Evolutionary conservation across 2,329 filamentous ascomycete genomes (phyloP), one percentile per base, ranked within the genome.

Genomic region (Neofusicoccum umdonicola): DNA sequence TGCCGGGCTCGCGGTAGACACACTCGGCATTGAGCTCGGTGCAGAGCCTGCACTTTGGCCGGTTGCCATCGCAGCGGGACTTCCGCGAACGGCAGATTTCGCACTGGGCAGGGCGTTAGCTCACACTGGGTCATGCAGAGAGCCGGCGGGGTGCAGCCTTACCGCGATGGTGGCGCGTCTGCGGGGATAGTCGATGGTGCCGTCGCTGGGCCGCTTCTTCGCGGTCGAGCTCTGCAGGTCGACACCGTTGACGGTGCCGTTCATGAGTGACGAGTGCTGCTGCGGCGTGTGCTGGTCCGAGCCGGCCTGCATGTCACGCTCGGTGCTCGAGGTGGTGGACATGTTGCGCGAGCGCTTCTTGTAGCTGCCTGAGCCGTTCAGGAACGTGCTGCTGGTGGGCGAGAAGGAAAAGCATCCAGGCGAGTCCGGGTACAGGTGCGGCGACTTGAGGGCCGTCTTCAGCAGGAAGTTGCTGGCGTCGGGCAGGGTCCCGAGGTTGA

Each of bases 41-140:
- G 78, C 91, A 95, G 41, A 95, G 87, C 76, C 92, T 90, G 80
- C 91, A 95, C 77, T 93, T 94, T 50, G 91, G 91, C 69, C 91
- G 88, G 9, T 85, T 89, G 62, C 90, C 90, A 74, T 93, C 90
- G 76, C 90, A 93, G 67, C 90, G 85, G 66, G 90, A 92, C 74
- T 93, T 93, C 70, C 90, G 85, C 41, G 90, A 91, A 17, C 90
- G 88, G 73, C 90, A 93, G 65, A 93, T 90, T 74, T 93, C 90
- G 76, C 90, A 93, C 90, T 92, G 66, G n/a, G 51, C 13, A 63
- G 56, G n/a, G 22, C 15, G 72, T 77, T 67, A 77, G 74, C 69
- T n/a, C 4, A 41, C 44, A 4, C 12, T 8, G n/a, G 27, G 17
- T 35, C 45, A 31, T 22, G 57, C 7, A 62, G 17, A 19, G 39